phyloP scores from a whole-genome alignment of 805 yeast genomes.

The Myxozyma kluyveri region DNA sequence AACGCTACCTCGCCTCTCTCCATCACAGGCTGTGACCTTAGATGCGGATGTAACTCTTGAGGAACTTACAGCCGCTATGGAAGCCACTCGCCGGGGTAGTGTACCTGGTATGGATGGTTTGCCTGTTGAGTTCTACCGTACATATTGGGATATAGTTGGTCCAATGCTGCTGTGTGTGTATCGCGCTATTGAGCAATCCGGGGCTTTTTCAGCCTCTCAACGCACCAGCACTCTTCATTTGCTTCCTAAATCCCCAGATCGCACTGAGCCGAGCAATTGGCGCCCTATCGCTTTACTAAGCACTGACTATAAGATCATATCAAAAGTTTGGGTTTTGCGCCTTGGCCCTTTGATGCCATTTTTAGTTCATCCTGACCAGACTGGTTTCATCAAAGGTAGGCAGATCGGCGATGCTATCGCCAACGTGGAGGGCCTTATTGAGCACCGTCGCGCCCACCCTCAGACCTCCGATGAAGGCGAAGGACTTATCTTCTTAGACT shows the following conservation, averaged over 20 bases:
- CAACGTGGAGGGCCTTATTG: background rate
- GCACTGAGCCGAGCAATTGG: background rate
- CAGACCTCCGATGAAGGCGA: background rate
- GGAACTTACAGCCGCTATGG: background rate
- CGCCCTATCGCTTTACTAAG: background rate
- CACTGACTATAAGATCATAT: background rate
- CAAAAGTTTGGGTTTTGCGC: background rate
- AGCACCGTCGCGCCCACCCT: background rate
- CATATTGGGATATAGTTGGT: background rate
- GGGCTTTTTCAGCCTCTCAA: background rate
- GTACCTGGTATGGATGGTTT: background rate
- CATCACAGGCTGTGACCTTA: background rate
- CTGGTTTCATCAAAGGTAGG: background rate
- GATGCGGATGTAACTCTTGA: background rate
- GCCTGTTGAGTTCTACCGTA: background rate
- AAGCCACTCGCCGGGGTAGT: background rate
- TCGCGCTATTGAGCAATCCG: background rate
- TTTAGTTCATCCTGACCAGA: background rate
- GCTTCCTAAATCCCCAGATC: background rate
- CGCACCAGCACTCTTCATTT: background rate
- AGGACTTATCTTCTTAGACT: background rate
- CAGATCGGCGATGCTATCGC: background rate
- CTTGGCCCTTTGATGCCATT: background rate
- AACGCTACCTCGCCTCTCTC: background rate
- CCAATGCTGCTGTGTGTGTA: background rate